phyloP scores from a whole-genome alignment of 495 filamentous ascomycete genomes.

The Hypoxylon lenormandii region DNA sequence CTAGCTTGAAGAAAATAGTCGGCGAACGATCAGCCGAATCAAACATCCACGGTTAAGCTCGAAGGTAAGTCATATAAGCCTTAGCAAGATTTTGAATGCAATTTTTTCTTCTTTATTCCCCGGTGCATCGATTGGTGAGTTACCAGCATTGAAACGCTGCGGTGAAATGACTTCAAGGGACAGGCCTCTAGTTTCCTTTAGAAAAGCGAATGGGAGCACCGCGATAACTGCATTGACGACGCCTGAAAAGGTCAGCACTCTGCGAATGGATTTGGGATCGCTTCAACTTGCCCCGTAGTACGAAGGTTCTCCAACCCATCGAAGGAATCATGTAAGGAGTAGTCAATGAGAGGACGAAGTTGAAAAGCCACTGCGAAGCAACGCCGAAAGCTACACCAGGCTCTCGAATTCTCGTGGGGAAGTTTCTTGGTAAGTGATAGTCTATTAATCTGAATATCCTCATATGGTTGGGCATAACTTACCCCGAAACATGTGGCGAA shows the following conservation, averaged over 20 bases:
- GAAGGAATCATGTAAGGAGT: constrained; percentile 65
- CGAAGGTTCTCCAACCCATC: constrained; percentile 65
- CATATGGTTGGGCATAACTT: constrained; percentile 37
- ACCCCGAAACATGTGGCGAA: constrained; percentile 60
- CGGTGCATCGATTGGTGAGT: not conserved
- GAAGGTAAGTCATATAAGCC: too few species aligned
- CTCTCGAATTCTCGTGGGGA: constrained; percentile 63
- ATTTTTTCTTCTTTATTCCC: constrained; percentile 12
- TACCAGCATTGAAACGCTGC: constrained; percentile 31
- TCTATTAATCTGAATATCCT: constrained; percentile 52
- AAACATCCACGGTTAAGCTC: too few species aligned
- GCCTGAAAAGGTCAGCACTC: constrained; percentile 20
- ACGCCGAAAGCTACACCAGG: constrained; percentile 57
- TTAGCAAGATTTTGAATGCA: too few species aligned
- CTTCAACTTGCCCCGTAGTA: constrained; percentile 55
- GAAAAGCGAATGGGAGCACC: constrained; percentile 34
- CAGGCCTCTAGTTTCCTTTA: constrained; percentile 48
- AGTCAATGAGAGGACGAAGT: constrained; percentile 63
- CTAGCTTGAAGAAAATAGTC: not conserved
- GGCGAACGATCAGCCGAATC: constrained; percentile 1
- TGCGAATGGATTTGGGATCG: not conserved
- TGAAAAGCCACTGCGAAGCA: constrained; percentile 66
- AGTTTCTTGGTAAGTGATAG: constrained; percentile 61
- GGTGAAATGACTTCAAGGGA: constrained; percentile 46
- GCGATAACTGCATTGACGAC: constrained; percentile 46